These are phyloP conservation scores for Tulasnella sp. DNA, from an alignment of 768 basidiomycete genomes.

Conservation along the genomic window DNA sequence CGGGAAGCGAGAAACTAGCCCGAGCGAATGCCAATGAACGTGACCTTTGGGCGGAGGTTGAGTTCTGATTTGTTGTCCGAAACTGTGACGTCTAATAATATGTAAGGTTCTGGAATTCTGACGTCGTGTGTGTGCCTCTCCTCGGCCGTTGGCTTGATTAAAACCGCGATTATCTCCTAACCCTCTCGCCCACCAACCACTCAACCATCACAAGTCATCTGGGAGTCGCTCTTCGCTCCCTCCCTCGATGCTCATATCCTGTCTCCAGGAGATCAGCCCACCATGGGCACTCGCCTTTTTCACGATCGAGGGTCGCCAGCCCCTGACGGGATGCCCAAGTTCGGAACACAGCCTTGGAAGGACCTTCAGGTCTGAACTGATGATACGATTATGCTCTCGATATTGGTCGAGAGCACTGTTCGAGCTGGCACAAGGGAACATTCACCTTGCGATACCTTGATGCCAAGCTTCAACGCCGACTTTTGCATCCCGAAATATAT, in stretches of 20 bases:
- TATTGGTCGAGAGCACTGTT: slow-evolving; percentile 65
- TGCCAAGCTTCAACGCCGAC: slow-evolving; percentile 82
- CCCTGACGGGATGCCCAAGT: slow-evolving; percentile 67
- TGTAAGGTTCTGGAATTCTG: neutral
- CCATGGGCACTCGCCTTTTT: slow-evolving; percentile 22
- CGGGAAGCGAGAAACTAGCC: slow-evolving; percentile 53
- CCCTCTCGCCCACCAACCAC: slow-evolving; percentile 62
- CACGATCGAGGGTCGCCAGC: slow-evolving; percentile 24
- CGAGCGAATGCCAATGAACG: slow-evolving; percentile 74
- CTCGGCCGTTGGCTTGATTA: slow-evolving; percentile 36
- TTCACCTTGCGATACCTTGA: slow-evolving; percentile 82
- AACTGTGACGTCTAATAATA: neutral
- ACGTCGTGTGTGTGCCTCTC: neutral
- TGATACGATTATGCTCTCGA: slow-evolving; percentile 83
- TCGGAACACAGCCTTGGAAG: slow-evolving; percentile 64
- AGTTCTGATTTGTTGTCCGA: slow-evolving; percentile 31
- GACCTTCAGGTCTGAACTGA: slow-evolving; percentile 63
- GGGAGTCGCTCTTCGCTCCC: slow-evolving; percentile 71
- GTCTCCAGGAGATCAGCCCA: slow-evolving; percentile 37
- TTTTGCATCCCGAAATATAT: slow-evolving; percentile 72
- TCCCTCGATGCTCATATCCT: slow-evolving; percentile 75
- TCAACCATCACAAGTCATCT: slow-evolving; percentile 57
- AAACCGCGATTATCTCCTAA: slow-evolving; percentile 69
- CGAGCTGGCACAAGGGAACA: slow-evolving; percentile 87
- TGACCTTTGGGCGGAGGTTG: slow-evolving; percentile 74